A percentile compares a stretch with the other conserved stretches of the same genome.
These are phyloP conservation scores for Beauveria medogensis DNA, from an alignment of 2,329 filamentous ascomycete genomes.

Conservation along the genomic window DNA sequence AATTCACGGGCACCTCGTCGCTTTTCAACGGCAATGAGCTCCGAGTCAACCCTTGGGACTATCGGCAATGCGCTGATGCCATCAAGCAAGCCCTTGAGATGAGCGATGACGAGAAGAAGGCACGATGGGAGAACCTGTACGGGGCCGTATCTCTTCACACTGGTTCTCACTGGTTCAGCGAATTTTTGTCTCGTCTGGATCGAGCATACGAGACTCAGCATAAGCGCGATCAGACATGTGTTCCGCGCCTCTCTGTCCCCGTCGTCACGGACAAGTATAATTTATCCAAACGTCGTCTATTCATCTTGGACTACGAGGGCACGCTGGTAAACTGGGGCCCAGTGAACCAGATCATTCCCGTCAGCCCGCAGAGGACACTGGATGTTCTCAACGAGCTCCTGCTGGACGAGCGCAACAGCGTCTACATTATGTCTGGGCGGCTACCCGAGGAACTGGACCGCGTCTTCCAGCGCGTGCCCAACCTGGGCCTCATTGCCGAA, in stretches of 20 bases:
- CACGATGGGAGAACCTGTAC: constrained; percentile 67
- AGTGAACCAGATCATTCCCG: constrained; percentile 74
- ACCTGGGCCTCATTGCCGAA: constrained; percentile 84
- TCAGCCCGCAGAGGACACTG: constrained; percentile 75
- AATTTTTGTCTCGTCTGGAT: constrained; percentile 62
- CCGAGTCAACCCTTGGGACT: constrained; percentile 92
- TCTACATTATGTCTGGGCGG: constrained; percentile 90
- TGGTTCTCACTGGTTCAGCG: constrained; percentile 77
- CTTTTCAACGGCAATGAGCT: constrained; percentile 76
- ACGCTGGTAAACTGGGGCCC: constrained; percentile 84
- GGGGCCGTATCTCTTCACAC: constrained; percentile 71
- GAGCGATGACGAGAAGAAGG: constrained; percentile 61
- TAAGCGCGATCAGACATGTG: constrained; percentile 72
- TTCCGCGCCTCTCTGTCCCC: constrained; percentile 71
- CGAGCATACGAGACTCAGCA: constrained; percentile 78
- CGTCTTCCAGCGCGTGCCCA: constrained; percentile 74
- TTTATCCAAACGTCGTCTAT: constrained; percentile 59
- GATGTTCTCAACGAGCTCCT: constrained; percentile 76
- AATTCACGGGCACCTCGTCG: constrained; percentile 87
- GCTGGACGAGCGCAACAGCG: constrained; percentile 69
- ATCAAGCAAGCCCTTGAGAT: constrained; percentile 81
- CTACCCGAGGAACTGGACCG: constrained; percentile 82
- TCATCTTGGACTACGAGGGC: constrained; percentile 90
- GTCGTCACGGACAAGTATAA: constrained; percentile 59
- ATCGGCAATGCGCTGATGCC: constrained; percentile 76